Evolutionary conservation across 768 basidiomycete species (phyloP), one percentile per base, ranked within the genome.

Genomic region (Mycena pura): DNA sequence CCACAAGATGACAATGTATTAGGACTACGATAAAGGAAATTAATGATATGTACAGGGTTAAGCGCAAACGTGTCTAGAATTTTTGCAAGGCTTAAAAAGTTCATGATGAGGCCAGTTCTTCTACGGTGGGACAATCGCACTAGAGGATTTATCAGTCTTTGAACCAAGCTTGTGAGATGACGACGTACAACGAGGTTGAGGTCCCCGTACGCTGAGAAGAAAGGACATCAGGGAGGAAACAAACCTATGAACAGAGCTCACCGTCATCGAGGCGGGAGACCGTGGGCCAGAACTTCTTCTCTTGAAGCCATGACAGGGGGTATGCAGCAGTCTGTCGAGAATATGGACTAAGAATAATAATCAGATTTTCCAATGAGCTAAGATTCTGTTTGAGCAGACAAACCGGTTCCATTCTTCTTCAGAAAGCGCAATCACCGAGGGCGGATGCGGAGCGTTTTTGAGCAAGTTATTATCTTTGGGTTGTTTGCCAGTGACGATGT

Each of bases 251-350:
- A 29, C 29, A 2, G 10, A 41, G 76, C 89, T 71, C 72, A 95
- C 94, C 91, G 79, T 98, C 96, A 70, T 98, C 96, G 50, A 99
- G 85, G 45, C 96, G 84, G 5, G 92, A 90, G 40, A 96, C 91
- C 5, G 92, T 84, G 1, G 97, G 96, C 97, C 97, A 99, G 79
- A 98, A 96, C 77, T 99, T 99, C 80, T 85, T 91, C 75, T 92
- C 89, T 48, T 80, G 80, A 28, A 99, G 81, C 81, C 87, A 92
- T 13, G 90, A 83, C 62, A 94, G 73, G 22, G 97, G 96, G 74
- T 93, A 98, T 8, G 86, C 95, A n/a, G 97, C 96, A 62, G 87
- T 83, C 65, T 93, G 86, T 32, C 95, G 91, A 44, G 93, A 86
- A 74, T 98, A 99, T 14, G 96, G 95, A 29, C 93, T 94, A 58